These are phyloP conservation scores for Candida tunisiensis DNA, from an alignment of 1,139 yeast species.

Conservation along the genomic window DNA sequence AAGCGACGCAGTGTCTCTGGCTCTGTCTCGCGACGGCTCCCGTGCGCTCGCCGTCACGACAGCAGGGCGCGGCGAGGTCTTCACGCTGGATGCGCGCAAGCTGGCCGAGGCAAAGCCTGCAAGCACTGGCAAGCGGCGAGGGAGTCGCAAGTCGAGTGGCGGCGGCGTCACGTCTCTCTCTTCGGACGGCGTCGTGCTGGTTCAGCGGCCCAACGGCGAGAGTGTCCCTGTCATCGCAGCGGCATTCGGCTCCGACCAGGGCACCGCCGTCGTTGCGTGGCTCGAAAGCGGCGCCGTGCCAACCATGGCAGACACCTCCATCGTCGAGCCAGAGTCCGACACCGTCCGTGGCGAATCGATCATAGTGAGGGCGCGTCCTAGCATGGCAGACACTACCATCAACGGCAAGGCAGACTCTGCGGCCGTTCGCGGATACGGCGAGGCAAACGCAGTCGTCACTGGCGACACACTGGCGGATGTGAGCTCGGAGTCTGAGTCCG, in stretches of 20 bases:
- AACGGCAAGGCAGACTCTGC: slow-evolving; percentile 48
- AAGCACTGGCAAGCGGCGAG: slow-evolving; percentile 14
- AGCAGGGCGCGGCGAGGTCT: slow-evolving; percentile 45
- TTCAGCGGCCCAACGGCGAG: slow-evolving; percentile 9
- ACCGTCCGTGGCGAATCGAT: slow-evolving; percentile 22
- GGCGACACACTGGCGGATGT: slow-evolving; percentile 20
- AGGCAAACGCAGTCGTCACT: slow-evolving; percentile 37
- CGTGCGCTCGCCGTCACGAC: slow-evolving; percentile 45
- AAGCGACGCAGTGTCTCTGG: slow-evolving; percentile 35
- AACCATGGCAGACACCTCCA: too few relatives aligned
- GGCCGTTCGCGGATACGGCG: slow-evolving; percentile 47
- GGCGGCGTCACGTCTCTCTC: slow-evolving; percentile 6
- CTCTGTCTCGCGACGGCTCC: slow-evolving; percentile 19
- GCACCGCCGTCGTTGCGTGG: slow-evolving; percentile 40
- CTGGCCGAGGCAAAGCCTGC: slow-evolving; percentile 4
- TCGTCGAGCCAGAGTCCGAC: slow-evolving; percentile 40
- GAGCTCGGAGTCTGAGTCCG: slow-evolving; percentile 17
- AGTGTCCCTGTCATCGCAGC: slow-evolving; percentile 26
- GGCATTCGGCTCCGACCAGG: slow-evolving; percentile 22
- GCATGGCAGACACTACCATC: slow-evolving; percentile 8
- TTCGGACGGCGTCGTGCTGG: slow-evolving; percentile 9
- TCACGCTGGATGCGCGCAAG: slow-evolving; percentile 24
- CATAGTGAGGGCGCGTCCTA: slow-evolving; percentile 24
- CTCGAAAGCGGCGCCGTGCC: slow-evolving; percentile 43
- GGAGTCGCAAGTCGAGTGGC: slow-evolving; percentile 5